These are phyloP conservation scores for Scenedesmus sp. DNA, from an alignment of 163 green algal genomes.

Conservation along the genomic window DNA sequence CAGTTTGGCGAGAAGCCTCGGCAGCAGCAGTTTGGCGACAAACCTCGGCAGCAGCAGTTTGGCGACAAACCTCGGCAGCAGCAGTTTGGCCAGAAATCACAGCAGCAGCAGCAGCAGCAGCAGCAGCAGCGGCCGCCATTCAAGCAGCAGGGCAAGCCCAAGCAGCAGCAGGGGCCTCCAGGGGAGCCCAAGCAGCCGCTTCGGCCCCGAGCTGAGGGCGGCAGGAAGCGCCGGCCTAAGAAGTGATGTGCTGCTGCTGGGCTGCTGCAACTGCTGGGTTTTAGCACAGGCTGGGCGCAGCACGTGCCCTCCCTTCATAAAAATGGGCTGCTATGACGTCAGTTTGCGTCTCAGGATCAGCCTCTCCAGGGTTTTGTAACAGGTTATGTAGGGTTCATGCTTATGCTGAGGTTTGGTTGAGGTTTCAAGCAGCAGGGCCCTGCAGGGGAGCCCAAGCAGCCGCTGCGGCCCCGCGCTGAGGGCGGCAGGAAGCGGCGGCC, in stretches of 20 bases:
- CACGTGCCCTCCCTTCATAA: too few species aligned
- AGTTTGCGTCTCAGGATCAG: too few species aligned
- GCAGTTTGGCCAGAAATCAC: neutral
- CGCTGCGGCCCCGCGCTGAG: conserved; percentile 48
- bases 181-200: conserved; percentile 47
- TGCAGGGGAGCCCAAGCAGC: conserved; percentile 38
- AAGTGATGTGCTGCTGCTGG: conserved; percentile 32
- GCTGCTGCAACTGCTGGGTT: too few species aligned
- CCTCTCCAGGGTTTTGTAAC: too few species aligned
- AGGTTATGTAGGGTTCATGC: too few species aligned
- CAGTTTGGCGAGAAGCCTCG: neutral
- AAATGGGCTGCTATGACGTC: too few species aligned
- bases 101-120: neutral
- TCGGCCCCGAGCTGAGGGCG: conserved; percentile 49
- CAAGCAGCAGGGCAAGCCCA: neutral
- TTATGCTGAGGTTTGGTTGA: too few species aligned
- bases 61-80: neutral
- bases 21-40: neutral
- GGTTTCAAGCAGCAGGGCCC: neutral
- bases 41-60: neutral
- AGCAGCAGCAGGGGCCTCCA: neutral
- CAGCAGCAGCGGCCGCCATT: neutral
- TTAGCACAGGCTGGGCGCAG: too few species aligned
- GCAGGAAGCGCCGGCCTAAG: conserved; percentile 44
- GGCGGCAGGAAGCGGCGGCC: conserved; percentile 52